Conservation (phyloP, 768 basidiomycete species). For the Boletus reticulatus region DNA sequence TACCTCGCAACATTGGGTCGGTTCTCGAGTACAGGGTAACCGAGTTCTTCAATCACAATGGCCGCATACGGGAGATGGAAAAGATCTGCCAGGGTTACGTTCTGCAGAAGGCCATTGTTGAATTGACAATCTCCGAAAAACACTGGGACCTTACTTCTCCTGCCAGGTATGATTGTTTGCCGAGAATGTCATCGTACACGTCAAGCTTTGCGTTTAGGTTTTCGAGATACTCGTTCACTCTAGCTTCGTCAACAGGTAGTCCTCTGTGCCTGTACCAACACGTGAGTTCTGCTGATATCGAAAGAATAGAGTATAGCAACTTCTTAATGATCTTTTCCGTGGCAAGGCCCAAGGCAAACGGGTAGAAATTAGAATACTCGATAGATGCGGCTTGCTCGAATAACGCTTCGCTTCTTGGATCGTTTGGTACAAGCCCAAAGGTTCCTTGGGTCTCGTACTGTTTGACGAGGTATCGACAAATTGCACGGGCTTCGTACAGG, state of each 20-base stretch:
- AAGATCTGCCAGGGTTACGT: slow-evolving; percentile 43
- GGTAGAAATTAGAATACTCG: slow-evolving; percentile 53
- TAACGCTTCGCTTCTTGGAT: slow-evolving; percentile 36
- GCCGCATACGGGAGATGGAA: slow-evolving; percentile 43
- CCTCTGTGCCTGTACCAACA: slow-evolving; percentile 3
- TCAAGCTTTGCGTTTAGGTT: slow-evolving; percentile 41
- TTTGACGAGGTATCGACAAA: slow-evolving; percentile 38
- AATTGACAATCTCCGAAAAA: background rate
- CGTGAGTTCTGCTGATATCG: slow-evolving; percentile 1
- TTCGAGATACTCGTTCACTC: slow-evolving; percentile 20
- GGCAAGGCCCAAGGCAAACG: slow-evolving; percentile 40
- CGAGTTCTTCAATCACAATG: slow-evolving; percentile 24
- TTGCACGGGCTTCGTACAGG: slow-evolving; percentile 43
- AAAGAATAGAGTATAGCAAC: slow-evolving; percentile 34
- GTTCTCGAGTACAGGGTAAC: slow-evolving; percentile 19
- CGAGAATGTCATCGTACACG: slow-evolving; percentile 51
- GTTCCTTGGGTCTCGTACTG: slow-evolving; percentile 39
- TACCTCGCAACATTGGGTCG: slow-evolving; percentile 30
- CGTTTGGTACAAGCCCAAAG: slow-evolving; percentile 33
- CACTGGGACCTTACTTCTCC: slow-evolving; percentile 44
- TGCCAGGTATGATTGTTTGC: slow-evolving; percentile 51
- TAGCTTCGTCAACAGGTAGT: slow-evolving; percentile 18
- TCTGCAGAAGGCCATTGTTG: slow-evolving; percentile 25
- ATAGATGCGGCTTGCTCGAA: slow-evolving; percentile 53
- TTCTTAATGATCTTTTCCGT: slow-evolving; percentile 50